A percentile compares a stretch with the other conserved stretches of the same genome.
Conservation (phyloP, 2,329 filamentous ascomycete species). For the Fusarium liriodendri region DNA sequence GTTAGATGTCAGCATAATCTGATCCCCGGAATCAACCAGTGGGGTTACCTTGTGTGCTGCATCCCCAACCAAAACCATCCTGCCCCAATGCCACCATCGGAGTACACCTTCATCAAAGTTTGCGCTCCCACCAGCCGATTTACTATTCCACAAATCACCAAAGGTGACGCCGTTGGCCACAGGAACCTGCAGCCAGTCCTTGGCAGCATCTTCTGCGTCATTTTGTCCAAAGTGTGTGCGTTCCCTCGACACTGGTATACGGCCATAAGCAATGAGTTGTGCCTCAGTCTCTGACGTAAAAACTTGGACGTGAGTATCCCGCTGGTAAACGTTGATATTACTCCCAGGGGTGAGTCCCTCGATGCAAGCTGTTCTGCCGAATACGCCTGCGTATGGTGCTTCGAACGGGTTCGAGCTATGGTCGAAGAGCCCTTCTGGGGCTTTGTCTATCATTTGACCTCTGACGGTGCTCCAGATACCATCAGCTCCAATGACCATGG, state of each 20-base stretch:
- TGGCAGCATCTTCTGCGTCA: slow-evolving; percentile 12
- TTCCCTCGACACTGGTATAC: slow-evolving; percentile 10
- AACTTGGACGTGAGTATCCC: slow-evolving; percentile 17
- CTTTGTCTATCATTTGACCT: slow-evolving; percentile 14
- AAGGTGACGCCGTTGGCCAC: slow-evolving; percentile 8
- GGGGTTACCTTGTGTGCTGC: slow-evolving; percentile 16
- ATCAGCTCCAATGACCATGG: background rate
- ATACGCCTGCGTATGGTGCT: slow-evolving; percentile 8
- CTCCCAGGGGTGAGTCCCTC: background rate
- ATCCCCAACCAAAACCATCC: slow-evolving; percentile 24
- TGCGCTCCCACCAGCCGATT: slow-evolving; percentile 21
- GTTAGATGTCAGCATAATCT: background rate
- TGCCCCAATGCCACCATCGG: slow-evolving; percentile 24
- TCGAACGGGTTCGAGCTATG: slow-evolving; percentile 13
- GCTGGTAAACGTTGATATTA: slow-evolving; percentile 19
- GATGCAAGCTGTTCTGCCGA: background rate
- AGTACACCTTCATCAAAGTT: slow-evolving; percentile 25
- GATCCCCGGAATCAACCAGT: background rate
- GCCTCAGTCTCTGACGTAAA: slow-evolving; percentile 18
- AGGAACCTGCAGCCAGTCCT: slow-evolving; percentile 14
- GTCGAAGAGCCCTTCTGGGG: slow-evolving; percentile 22
- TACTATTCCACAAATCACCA: slow-evolving; percentile 19
- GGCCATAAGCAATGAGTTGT: slow-evolving; percentile 11
- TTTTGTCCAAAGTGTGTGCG: slow-evolving; percentile 21
- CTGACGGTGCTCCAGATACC: slow-evolving; percentile 22